These are phyloP conservation scores for Suillus americanus DNA, from an alignment of 768 basidiomycete species.

Conservation along the genomic window DNA sequence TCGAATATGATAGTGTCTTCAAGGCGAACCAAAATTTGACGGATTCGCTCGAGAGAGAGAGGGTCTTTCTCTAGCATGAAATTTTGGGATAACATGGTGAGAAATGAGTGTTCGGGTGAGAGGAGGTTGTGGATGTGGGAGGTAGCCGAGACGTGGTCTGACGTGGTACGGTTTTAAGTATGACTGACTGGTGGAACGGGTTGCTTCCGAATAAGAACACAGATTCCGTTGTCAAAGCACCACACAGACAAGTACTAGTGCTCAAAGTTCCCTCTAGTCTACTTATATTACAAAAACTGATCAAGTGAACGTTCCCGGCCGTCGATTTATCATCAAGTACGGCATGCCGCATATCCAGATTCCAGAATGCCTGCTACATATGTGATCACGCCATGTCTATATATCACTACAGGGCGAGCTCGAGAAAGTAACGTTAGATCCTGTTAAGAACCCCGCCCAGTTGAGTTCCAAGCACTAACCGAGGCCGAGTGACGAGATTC, in stretches of 20 bases:
- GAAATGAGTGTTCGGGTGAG: slow-evolving; percentile 10
- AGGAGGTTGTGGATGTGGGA: neutral
- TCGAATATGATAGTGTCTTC: slow-evolving; percentile 99
- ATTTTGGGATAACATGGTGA: slow-evolving; percentile 58
- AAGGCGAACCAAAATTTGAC: slow-evolving; percentile 82
- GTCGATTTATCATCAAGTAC: neutral
- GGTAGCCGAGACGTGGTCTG: slow-evolving; percentile 3
- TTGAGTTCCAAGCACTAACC: neutral
- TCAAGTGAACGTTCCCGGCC: neutral
- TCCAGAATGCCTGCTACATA: too few relatives aligned
- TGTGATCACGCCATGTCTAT: neutral
- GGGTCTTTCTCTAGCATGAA: slow-evolving; percentile 72
- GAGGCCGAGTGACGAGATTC: neutral
- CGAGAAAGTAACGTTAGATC: neutral
- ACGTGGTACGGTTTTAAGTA: slow-evolving; percentile 8
- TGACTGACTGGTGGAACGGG: neutral
- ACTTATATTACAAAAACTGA: neutral
- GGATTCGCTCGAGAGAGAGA: slow-evolving; percentile 84
- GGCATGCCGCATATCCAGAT: too few relatives aligned
- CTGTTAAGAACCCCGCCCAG: neutral
- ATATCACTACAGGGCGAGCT: too few relatives aligned
- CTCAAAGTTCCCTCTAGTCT: neutral
- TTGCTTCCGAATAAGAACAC: neutral
- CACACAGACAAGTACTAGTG: too few relatives aligned
- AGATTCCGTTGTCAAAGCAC: neutral